Conservation (phyloP, 306 rosid species). For the Pyrus bretschneideri region DNA sequence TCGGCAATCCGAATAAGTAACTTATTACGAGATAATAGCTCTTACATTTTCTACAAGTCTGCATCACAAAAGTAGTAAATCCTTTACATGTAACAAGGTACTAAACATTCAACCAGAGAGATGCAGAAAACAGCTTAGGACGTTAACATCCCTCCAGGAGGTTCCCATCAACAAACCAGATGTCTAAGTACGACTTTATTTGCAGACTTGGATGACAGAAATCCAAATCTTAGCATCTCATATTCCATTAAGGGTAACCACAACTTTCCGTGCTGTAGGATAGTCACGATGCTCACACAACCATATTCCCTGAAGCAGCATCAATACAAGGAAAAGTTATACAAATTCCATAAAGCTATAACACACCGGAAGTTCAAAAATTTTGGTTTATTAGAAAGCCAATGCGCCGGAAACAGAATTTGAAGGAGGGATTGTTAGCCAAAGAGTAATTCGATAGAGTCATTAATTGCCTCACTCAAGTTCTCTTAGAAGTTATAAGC, state of each 20-base stretch:
- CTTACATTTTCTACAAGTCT: neutral
- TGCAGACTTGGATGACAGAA: neutral
- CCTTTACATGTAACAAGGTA: neutral
- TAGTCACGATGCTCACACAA: slow-evolving; percentile 76
- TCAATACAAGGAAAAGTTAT: neutral
- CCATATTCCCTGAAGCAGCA: slow-evolving; percentile 76
- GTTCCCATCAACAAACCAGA: neutral
- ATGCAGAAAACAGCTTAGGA: neutral
- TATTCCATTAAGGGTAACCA: slow-evolving; percentile 69
- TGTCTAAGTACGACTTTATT: neutral
- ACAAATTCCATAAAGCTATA: neutral
- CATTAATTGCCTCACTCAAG: neutral
- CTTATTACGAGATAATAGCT: neutral
- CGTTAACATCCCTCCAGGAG: neutral
- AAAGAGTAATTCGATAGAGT: neutral
- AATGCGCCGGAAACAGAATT: neutral
- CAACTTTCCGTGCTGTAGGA: slow-evolving; percentile 58
- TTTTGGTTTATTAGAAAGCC: neutral
- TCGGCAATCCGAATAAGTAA: too few relatives aligned
- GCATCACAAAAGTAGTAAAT: neutral
- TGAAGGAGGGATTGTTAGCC: neutral
- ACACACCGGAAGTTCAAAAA: neutral
- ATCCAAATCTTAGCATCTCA: slow-evolving; percentile 21
- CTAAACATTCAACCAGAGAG: neutral
- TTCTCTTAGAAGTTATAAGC: neutral